A percentile compares a stretch with the other conserved stretches of the same genome.
phyloP scores from a whole-genome alignment of 495 filamentous ascomycete genomes.

The Tuber umbilicatum region DNA sequence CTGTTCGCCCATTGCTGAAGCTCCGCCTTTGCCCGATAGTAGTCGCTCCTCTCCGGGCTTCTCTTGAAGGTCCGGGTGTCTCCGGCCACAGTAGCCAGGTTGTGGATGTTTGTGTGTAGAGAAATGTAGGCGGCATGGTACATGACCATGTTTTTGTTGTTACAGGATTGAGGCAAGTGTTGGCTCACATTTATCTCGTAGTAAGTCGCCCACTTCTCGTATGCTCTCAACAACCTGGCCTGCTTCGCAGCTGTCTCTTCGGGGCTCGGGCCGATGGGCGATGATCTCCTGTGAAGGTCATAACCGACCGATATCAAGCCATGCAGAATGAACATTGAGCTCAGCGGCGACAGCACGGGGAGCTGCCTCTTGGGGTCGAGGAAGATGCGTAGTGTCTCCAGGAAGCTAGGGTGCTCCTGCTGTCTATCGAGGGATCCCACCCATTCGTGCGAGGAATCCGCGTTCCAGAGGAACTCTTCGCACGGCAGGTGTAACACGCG shows the following conservation, averaged over 20 bases:
- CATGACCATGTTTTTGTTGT: conserved; percentile 40
- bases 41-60: conserved; percentile 30
- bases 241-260: conserved; percentile 39
- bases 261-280: conserved; percentile 28
- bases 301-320: conserved; percentile 41
- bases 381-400: conserved; percentile 39
- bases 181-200: conserved; percentile 40
- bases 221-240: conserved; percentile 28
- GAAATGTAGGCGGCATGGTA: conserved; percentile 41
- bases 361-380: conserved; percentile 35
- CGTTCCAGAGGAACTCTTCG: conserved; percentile 40
- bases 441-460: conserved; percentile 39
- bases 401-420: conserved; percentile 32
- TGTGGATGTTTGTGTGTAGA: conserved; percentile 40
- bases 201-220: conserved; percentile 40
- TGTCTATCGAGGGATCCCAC: conserved; percentile 30
- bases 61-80: conserved; percentile 31
- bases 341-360: conserved; percentile 35
- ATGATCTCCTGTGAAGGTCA: conserved; percentile 38
- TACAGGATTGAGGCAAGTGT: conserved; percentile 34
- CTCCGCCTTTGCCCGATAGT: conserved; percentile 38
- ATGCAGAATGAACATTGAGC: conserved; percentile 38
- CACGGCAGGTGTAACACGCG: conserved; percentile 35
- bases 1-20: conserved; percentile 36
- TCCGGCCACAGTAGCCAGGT: conserved; percentile 35